Evolutionary conservation across 2,329 filamentous ascomycete species (phyloP).

Genomic region (Penicillium sp.): DNA sequence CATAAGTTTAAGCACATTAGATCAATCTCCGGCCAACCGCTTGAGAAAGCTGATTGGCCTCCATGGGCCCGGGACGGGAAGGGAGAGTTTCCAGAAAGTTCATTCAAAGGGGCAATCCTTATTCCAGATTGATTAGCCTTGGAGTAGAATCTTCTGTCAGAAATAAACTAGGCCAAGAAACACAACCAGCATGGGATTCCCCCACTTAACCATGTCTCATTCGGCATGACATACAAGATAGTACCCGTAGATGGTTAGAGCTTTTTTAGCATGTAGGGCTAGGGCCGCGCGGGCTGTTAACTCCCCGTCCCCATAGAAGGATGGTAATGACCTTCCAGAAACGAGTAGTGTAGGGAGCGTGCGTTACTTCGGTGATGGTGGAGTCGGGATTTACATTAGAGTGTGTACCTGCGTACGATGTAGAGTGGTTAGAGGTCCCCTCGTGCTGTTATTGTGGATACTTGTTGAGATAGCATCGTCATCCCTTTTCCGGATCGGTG

Average conservation of each 20-base stretch:
- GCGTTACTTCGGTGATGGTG: constrained; percentile 2
- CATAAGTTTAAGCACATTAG: not conserved
- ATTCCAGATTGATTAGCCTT: not conserved
- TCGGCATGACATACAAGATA: not conserved
- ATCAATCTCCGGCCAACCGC: not conserved
- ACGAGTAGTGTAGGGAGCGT: not conserved
- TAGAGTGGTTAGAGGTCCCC: not conserved
- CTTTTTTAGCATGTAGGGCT: not conserved
- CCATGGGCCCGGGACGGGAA: not conserved
- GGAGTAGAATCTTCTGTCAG: not conserved
- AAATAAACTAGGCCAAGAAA: not conserved
- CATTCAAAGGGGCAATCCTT: not conserved
- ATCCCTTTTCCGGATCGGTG: not conserved
- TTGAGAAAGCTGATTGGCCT: not conserved
- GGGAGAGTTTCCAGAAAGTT: not conserved
- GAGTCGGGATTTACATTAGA: not conserved
- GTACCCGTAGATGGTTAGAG: not conserved
- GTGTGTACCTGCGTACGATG: not conserved
- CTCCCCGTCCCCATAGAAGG: constrained; percentile 1
- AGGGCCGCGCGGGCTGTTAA: not conserved
- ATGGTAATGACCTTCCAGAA: constrained; percentile 3
- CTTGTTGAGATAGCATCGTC: not conserved
- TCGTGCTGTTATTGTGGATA: not conserved
- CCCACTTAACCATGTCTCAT: not conserved
- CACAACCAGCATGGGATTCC: not conserved